A percentile compares a stretch with the other conserved stretches of the same genome.
Conservation (phyloP, 2,329 filamentous ascomycete genomes). For the Exserohilum turcica region DNA sequence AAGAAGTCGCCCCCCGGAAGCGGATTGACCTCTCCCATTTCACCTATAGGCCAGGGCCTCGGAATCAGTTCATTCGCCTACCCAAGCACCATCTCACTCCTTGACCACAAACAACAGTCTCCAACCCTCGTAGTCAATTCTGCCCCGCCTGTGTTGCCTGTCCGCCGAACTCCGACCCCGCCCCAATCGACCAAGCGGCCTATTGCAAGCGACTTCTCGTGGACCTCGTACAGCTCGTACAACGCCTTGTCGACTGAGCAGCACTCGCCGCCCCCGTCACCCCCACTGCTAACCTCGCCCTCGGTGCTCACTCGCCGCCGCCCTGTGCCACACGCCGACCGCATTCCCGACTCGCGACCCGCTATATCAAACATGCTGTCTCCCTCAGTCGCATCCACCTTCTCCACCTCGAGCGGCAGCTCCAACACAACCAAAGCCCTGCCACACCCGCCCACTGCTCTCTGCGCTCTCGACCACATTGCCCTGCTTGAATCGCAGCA, state of each 20-base stretch:
- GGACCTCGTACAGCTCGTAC: conserved; percentile 41
- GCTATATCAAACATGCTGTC: conserved; percentile 20
- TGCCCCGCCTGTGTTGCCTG: conserved; percentile 22
- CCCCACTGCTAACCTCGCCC: conserved; percentile 40
- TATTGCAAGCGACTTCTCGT: conserved; percentile 35
- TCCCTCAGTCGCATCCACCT: conserved; percentile 17
- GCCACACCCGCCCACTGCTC: conserved; percentile 44
- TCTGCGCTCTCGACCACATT: conserved; percentile 44
- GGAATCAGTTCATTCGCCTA: conserved; percentile 35
- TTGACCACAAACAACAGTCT: conserved; percentile 22
- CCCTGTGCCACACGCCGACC: conserved; percentile 35
- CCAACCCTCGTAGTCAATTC: conserved; percentile 18
- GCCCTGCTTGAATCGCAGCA: conserved; percentile 47
- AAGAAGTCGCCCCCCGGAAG: conserved; percentile 42
- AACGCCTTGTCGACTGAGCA: conserved; percentile 48
- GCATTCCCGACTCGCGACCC: conserved; percentile 13
- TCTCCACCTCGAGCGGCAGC: conserved; percentile 29
- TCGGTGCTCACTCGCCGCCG: conserved; percentile 42
- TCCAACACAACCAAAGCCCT: conserved; percentile 45
- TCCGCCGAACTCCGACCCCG: conserved; percentile 30
- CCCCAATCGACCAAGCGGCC: conserved; percentile 32
- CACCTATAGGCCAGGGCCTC: conserved; percentile 31
- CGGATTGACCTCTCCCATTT: conserved; percentile 40
- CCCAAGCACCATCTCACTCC: conserved; percentile 39
- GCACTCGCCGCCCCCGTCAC: conserved; percentile 51